phyloP scores from a whole-genome alignment of 1,284 basidiomycete genomes.

The Austropuccinia psidii region DNA sequence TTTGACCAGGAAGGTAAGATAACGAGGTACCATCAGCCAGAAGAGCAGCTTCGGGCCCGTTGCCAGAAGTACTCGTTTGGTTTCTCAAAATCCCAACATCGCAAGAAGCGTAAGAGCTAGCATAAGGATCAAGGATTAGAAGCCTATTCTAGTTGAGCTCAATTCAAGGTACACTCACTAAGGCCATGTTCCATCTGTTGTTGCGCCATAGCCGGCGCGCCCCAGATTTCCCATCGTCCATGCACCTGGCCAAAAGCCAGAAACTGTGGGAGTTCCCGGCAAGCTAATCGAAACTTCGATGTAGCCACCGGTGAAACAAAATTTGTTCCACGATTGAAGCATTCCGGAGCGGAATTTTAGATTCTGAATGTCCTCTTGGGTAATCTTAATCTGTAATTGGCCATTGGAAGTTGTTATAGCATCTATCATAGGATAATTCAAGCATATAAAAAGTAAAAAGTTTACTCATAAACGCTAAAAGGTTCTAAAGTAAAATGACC shows the following conservation, averaged over 20 bases:
- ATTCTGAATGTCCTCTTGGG: slow-evolving; percentile 57
- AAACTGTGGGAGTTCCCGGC: slow-evolving; percentile 61
- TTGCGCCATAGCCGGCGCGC: slow-evolving; percentile 51
- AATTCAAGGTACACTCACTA: too few species aligned
- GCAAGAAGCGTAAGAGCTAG: slow-evolving; percentile 51
- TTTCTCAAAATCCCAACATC: slow-evolving; percentile 56
- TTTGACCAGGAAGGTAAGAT: slow-evolving; percentile 51
- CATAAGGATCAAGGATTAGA: too few species aligned
- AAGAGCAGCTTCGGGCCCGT: slow-evolving; percentile 18
- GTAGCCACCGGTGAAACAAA: slow-evolving; percentile 80
- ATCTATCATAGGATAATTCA: slow-evolving; percentile 56
- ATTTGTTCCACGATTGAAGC: slow-evolving; percentile 71
- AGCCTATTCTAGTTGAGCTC: too few species aligned
- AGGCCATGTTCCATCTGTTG: slow-evolving; percentile 53
- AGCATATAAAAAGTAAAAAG: neutral
- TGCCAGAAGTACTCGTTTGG: slow-evolving; percentile 49
- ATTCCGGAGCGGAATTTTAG: slow-evolving; percentile 61
- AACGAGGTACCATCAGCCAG: slow-evolving; percentile 37
- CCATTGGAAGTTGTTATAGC: slow-evolving; percentile 72
- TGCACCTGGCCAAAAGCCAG: slow-evolving; percentile 61
- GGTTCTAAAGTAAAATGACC: neutral
- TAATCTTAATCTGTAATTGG: slow-evolving; percentile 68
- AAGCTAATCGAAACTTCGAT: slow-evolving; percentile 59
- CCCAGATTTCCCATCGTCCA: slow-evolving; percentile 53
- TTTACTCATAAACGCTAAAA: neutral